phyloP scores from a whole-genome alignment of 805 yeast species.

The Barnettozyma sucrosica region DNA sequence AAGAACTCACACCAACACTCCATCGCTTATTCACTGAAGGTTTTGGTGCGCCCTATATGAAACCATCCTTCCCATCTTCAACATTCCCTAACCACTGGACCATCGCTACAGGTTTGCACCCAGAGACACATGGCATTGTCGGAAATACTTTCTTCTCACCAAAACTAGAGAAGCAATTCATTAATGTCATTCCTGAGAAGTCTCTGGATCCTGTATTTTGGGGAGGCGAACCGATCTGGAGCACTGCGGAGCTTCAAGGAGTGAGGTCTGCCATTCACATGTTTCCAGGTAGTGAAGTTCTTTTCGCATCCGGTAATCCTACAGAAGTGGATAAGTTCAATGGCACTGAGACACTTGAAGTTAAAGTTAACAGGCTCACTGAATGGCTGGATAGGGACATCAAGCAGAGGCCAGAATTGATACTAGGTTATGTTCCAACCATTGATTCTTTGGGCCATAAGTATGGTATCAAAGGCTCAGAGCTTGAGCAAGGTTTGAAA shows the following conservation, averaged over 20 bases:
- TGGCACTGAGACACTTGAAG: constrained; percentile 50
- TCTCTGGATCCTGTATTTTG: constrained; percentile 61
- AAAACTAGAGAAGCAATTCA: constrained; percentile 44
- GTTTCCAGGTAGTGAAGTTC: constrained; percentile 94
- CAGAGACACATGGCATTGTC: constrained; percentile 81
- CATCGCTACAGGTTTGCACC: constrained; percentile 77
- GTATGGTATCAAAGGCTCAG: constrained; percentile 60
- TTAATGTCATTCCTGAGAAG: constrained; percentile 49
- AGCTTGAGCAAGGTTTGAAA: constrained; percentile 46
- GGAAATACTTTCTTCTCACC: constrained; percentile 79
- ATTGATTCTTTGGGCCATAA: constrained; percentile 76
- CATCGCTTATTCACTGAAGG: constrained; percentile 48
- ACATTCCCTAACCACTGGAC: constrained; percentile 95
- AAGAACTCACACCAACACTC: constrained; percentile 63
- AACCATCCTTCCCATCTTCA: constrained; percentile 81
- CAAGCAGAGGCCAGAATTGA: constrained; percentile 61
- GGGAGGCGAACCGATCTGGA: constrained; percentile 93
- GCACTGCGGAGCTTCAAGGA: constrained; percentile 59
- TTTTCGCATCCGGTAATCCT: constrained; percentile 44
- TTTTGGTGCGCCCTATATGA: constrained; percentile 75
- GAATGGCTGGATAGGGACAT: constrained; percentile 62
- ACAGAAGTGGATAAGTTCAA: constrained; percentile 56
- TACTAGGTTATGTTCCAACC: constrained; percentile 74
- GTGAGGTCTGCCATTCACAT: constrained; percentile 74
- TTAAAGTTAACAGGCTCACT: constrained; percentile 53